A percentile compares a stretch with the other conserved stretches of the same genome.
Conservation (phyloP, 257 asterid species). For the Plantago major region DNA sequence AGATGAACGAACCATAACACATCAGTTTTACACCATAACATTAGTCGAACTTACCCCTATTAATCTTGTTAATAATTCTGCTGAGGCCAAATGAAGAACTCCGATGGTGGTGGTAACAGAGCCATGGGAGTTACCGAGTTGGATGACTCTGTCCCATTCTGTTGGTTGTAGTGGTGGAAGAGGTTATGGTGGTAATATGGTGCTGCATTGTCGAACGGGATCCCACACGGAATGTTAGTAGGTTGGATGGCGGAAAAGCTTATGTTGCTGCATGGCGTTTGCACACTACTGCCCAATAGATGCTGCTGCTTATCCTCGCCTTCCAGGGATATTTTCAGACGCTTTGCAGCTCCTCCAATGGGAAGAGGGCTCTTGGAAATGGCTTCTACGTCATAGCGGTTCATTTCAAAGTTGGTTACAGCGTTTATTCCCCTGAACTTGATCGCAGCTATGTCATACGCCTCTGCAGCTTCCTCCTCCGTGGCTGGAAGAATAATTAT, state of each 20-base stretch:
- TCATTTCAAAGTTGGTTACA: slow-evolving; percentile 91
- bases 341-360: slow-evolving; percentile 75
- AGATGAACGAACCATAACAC: slow-evolving; percentile 18
- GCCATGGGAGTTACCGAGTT: slow-evolving; percentile 31
- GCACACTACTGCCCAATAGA: slow-evolving; percentile 20
- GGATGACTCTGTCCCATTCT: slow-evolving; percentile 18
- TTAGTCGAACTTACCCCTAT: slow-evolving; percentile 16
- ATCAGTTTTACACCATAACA: slow-evolving; percentile 34
- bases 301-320: slow-evolving; percentile 39
- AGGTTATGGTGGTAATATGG: slow-evolving; percentile 51
- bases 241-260: slow-evolving; percentile 58
- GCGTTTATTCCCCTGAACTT: slow-evolving; percentile 85
- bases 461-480: slow-evolving; percentile 99
- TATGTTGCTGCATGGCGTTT: slow-evolving; percentile 41
- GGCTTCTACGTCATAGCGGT: slow-evolving; percentile 77
- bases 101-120: slow-evolving; percentile 48
- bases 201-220: slow-evolving; percentile 46
- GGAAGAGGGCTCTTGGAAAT: slow-evolving; percentile 84
- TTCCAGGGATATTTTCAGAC: slow-evolving; percentile 63
- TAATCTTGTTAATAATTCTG: slow-evolving; percentile 47
- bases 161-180: slow-evolving; percentile 48
- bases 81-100: slow-evolving; percentile 82
- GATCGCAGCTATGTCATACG: slow-evolving; percentile 93
- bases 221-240: slow-evolving; percentile 50
- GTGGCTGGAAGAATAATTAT: slow-evolving; percentile 46